Evolutionary conservation across 306 rosid genomes (phyloP).

Genomic region (Prunus mongolica): DNA sequence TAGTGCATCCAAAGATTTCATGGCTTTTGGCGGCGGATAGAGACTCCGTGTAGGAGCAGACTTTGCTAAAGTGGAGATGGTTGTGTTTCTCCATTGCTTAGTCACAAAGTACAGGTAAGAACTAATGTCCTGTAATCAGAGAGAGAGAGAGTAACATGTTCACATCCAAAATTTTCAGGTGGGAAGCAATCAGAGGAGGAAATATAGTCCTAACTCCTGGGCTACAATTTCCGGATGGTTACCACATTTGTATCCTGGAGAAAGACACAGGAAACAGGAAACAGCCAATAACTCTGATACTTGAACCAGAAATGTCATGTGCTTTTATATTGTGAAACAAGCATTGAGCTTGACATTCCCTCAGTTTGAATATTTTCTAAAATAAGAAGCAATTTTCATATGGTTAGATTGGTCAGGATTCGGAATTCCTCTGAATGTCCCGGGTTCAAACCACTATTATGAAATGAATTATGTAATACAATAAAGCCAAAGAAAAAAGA

Average conservation of each 20-base stretch:
- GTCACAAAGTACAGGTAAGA: slow-evolving; percentile 80
- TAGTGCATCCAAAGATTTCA: slow-evolving; percentile 72
- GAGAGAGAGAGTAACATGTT: background rate
- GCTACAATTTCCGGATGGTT: slow-evolving; percentile 80
- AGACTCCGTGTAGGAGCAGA: slow-evolving; percentile 96
- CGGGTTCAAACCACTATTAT: background rate
- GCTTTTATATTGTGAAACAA: background rate
- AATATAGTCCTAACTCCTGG: slow-evolving; percentile 67
- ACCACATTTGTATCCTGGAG: slow-evolving; percentile 48
- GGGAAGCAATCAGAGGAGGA: slow-evolving; percentile 60
- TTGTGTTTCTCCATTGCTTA: slow-evolving; percentile 80
- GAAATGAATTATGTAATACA: background rate
- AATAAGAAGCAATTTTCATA: slow-evolving; percentile 12
- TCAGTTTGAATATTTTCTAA: background rate
- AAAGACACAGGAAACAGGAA: slow-evolving; percentile 32
- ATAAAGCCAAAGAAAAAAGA: background rate
- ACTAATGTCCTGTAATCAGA: background rate
- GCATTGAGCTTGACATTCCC: background rate
- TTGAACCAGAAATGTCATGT: background rate
- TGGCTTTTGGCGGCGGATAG: slow-evolving; percentile 99
- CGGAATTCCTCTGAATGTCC: background rate
- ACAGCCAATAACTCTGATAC: slow-evolving; percentile 4
- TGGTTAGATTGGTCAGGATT: background rate
- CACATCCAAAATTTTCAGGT: slow-evolving; percentile 26
- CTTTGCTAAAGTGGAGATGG: slow-evolving; percentile 87